phyloP scores from a whole-genome alignment of 768 basidiomycete genomes.

The Leccinum longicurvipes region DNA sequence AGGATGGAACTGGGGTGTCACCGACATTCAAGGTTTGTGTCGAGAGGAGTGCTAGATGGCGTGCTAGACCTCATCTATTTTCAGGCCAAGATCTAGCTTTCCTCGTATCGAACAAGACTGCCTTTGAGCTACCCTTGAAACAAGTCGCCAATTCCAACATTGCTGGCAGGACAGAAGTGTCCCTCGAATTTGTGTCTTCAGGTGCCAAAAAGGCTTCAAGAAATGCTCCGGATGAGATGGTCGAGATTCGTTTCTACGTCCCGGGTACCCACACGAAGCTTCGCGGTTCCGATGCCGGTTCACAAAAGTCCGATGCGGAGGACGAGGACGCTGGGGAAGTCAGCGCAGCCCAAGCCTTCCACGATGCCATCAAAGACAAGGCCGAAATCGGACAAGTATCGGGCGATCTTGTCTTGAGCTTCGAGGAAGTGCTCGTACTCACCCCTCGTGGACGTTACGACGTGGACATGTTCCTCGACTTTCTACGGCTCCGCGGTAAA shows the following conservation, averaged over 20 bases:
- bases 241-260: slow-evolving; percentile 95
- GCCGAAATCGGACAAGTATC: slow-evolving; percentile 90
- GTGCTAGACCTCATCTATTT: slow-evolving; percentile 1
- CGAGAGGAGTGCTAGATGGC: background rate
- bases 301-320: slow-evolving; percentile 69
- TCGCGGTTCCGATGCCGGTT: slow-evolving; percentile 68
- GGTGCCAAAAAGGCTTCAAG: slow-evolving; percentile 42
- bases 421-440: slow-evolving; percentile 90
- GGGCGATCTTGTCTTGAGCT: slow-evolving; percentile 90
- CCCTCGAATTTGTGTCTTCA: slow-evolving; percentile 81
- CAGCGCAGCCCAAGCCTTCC: slow-evolving; percentile 94
- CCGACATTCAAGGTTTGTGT: slow-evolving; percentile 82
- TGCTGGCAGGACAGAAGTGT: slow-evolving; percentile 96
- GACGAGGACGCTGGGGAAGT: slow-evolving; percentile 71
- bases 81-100: slow-evolving; percentile 91
- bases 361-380: slow-evolving; percentile 93
- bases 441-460: slow-evolving; percentile 97
- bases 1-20: slow-evolving; percentile 98
- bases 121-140: slow-evolving; percentile 85
- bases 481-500: slow-evolving; percentile 93
- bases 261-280: slow-evolving; percentile 72
- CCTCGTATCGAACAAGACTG: slow-evolving; percentile 78
- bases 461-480: slow-evolving; percentile 96
- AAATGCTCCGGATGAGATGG: slow-evolving; percentile 72
- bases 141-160: slow-evolving; percentile 97